phyloP scores from a whole-genome alignment of 176 grass and related monocot genomes.

The Tillandsia leiboldiana region DNA sequence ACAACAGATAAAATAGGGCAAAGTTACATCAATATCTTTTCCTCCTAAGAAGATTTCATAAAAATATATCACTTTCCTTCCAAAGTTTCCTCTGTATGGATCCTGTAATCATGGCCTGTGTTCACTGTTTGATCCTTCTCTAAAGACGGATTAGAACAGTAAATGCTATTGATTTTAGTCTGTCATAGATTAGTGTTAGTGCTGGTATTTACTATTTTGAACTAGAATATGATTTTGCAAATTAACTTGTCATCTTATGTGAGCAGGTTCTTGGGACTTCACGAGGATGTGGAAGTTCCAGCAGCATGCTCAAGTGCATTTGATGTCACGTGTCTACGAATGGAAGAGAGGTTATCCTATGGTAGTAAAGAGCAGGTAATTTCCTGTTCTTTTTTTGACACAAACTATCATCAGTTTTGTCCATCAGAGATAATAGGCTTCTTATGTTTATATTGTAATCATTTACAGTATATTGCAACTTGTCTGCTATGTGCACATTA shows the following conservation, averaged over 20 bases:
- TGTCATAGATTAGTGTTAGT: neutral
- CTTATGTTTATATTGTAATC: too few relatives aligned
- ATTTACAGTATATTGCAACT: too few relatives aligned
- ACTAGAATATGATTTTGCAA: neutral
- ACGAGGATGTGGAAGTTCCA: conserved; percentile 53
- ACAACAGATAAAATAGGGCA: neutral
- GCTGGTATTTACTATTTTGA: neutral
- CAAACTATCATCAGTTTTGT: too few relatives aligned
- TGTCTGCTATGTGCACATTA: too few relatives aligned
- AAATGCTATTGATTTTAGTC: neutral
- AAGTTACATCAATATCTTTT: neutral
- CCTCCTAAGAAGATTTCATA: neutral
- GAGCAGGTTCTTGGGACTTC: conserved; percentile 71
- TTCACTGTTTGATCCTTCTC: neutral
- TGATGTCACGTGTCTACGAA: conserved; percentile 51
- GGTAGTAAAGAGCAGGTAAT: conserved; percentile 53
- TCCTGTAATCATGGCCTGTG: neutral
- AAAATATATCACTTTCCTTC: neutral
- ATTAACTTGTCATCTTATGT: conserved; percentile 2
- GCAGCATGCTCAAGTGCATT: conserved; percentile 65
- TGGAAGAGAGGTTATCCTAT: conserved; percentile 80
- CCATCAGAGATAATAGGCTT: too few relatives aligned
- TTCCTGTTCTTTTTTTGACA: neutral
- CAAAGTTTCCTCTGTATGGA: neutral
- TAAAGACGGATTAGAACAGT: neutral